Evolutionary conservation across 805 yeast species (phyloP), one percentile per base, ranked within the genome.

Genomic region (Kazachstania psychrophila): DNA sequence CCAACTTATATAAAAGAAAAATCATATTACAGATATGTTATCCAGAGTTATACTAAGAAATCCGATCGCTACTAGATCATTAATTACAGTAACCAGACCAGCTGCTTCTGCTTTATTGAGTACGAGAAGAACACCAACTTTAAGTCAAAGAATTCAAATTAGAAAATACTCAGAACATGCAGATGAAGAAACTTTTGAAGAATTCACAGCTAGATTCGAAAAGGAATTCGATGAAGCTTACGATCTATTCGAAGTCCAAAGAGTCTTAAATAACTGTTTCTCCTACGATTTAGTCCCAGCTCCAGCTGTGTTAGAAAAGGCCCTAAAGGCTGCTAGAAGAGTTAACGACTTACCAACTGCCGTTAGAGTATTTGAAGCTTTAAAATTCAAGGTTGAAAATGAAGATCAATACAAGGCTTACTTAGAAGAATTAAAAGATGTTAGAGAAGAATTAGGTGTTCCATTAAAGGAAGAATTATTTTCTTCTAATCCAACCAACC

Each of bases 271-370:
- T 79, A 92, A 92, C 72, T 87, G 94, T 66, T 92, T 92, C 72
- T 84, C 97, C 12, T 92, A 92, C 72, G 98, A 92, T 69, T 77
- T 92, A 65, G 98, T 92, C 39, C 98, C 98, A 50, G 89, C 98
- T 22, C 98, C 98, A 49, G 76, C 82, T 44, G 97, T 92, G 45
- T 74, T 92, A 58, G 95, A 85, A 68, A 84, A 82, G 68, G 98
- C 98, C 33, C 73, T 92, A 61, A 79, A 84, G 69, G 98, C 98
- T 33, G 88, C 96, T 54, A 88, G 98, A 79, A 85, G 97, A 70
- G 97, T 92, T 51, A 86, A 92, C 68, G 98, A 92, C 70, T 85
- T 85, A 69, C 96, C 98, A 44, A 88, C 97, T 42, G 98, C 98
- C 39, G 92, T 87, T 51, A 84, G 98, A 70, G 95, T 94, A 39